Evolutionary conservation across 495 filamentous ascomycete genomes (phyloP), one percentile per base, ranked within the genome.

Genomic region (Aspergillus bertholletiae): DNA sequence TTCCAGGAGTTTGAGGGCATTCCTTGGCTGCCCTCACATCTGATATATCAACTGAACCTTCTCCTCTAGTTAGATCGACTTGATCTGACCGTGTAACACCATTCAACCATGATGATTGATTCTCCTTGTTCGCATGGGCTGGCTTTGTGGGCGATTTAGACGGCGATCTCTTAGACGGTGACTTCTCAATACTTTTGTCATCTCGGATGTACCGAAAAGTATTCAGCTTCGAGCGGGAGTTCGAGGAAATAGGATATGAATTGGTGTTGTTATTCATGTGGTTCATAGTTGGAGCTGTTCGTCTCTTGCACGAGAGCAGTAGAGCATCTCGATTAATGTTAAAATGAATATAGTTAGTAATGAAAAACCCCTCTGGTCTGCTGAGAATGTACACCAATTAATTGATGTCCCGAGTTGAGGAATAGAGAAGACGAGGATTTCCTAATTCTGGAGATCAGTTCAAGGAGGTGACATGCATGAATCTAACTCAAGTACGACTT

Each of bases 1-100:
- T 82, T 17, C 84, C 82, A 0, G 93, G 93, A 3, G 93, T 96
- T 39, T 83, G 84, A 3, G 88, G 80, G 55, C 79, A 76, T 67
- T 84, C 70, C 48, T 74, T 77, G 35, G 58, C 49, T 2, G 65
- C 59, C 37, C 77, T 76, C 6, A 56, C 27, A 23, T 72, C 70
- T 43, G 68, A 63, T 17, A 41, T 57, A 43, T 70, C 62, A 35
- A 55, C 61, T 7, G 60, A 59, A 40, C 57, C 44, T 54, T 73
- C 61, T 46, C 55, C 49, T 52, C 61, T 64, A 45, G 57, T 59
- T 12, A 45, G 17, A 23, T 66, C 60, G 28, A 61, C 58, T 17
- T 68, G 59, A 26, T 63, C 61, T 49, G 66, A 56, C 49, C 68
- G 67, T 39, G 69, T 63, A 40, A 73, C 75, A 43, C 69, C 74